Base-by-base conservation (phyloP, 305 asterid species). In the Plantago coronopus region DNA sequence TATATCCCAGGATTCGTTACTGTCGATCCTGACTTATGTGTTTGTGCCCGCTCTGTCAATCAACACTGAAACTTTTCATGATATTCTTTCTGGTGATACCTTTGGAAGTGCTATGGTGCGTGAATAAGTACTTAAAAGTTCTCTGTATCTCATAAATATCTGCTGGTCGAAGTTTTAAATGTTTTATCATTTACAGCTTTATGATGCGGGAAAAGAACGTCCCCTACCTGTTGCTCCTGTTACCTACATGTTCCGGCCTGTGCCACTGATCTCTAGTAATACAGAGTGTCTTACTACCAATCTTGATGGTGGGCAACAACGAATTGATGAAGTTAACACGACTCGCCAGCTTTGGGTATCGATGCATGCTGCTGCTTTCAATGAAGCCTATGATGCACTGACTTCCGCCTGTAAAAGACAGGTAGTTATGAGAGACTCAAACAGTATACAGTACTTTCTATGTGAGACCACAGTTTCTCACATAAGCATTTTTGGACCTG, bases 361-460 rank as follows among this genome's bases (percentile, higher is more conserved):
- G 86, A 77, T 89, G 68, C 95, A 93, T 78, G 83, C 95, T 76
- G 86, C 96, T 63, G 95, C 91, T 65, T 82, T 81, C 67, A 54
- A 42, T 66, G 99, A 93, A 73, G 97, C 94, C 40, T 82, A 69
- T 74, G 82, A 79, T 63, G 81, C 84, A 67, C 63, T 93, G 76
- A 66, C 68, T 61, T 68, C 72, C 49, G 81, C 86, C 54, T 80
- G 94, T 75, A 81, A 71, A 72, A 72, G 59, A 37, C 81, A 65
- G 79, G 95, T 89, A 73, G 62, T 69, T 59, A 64, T 23, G 25
- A 20, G n/a, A n/a, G n/a, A n/a, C n/a, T n/a, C n/a, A n/a, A n/a
- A n/a, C n/a, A n/a, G 40, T 34, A 34, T 34, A 34, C 9, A 34
- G 40, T 34, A 9, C 40, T 34, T 9, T 34, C 13, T 34, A 7